Evolutionary conservation across 352 stramenopile genomes (phyloP).

Genomic region (Phytophthora pseudosyringae): DNA sequence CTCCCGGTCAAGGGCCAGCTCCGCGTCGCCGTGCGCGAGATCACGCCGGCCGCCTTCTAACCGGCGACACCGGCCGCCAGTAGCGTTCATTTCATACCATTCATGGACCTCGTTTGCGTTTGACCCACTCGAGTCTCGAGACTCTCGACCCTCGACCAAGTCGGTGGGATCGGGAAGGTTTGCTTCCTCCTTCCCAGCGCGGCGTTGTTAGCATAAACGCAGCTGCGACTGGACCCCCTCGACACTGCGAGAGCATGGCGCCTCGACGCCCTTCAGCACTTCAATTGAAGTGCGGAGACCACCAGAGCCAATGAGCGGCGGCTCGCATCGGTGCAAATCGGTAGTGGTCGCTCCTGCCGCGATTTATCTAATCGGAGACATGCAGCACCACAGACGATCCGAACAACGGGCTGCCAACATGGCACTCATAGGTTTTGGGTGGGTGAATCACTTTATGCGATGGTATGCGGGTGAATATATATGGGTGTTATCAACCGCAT

Average conservation of each 20-base stretch:
- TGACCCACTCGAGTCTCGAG: neutral
- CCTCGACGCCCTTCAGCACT: neutral
- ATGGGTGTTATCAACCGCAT: too few relatives aligned
- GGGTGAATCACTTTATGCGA: too few relatives aligned
- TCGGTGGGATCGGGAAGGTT: too few relatives aligned
- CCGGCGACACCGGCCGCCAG: neutral
- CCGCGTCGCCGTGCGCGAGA: constrained; percentile 28
- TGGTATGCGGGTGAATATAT: too few relatives aligned
- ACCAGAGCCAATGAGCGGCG: constrained; percentile 22
- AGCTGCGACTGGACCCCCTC: constrained; percentile 1
- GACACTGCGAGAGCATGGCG: neutral
- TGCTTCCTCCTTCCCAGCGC: constrained; percentile 12
- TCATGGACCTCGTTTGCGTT: neutral
- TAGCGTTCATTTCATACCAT: constrained; percentile 8
- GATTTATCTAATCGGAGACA: neutral
- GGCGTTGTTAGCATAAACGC: constrained; percentile 1
- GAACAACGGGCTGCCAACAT: neutral
- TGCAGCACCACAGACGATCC: constrained; percentile 14
- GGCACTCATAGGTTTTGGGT: too few relatives aligned
- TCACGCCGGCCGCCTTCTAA: constrained; percentile 28
- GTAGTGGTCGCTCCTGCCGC: constrained; percentile 7
- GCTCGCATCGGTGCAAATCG: constrained; percentile 16
- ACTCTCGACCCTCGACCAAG: too few relatives aligned
- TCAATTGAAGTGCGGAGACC: constrained; percentile 7
- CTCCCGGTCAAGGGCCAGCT: constrained; percentile 45